A percentile compares a stretch with the other conserved stretches of the same genome.
phyloP scores from a whole-genome alignment of 2,329 filamentous ascomycete species.

The Aspergillus puulaauensis region DNA sequence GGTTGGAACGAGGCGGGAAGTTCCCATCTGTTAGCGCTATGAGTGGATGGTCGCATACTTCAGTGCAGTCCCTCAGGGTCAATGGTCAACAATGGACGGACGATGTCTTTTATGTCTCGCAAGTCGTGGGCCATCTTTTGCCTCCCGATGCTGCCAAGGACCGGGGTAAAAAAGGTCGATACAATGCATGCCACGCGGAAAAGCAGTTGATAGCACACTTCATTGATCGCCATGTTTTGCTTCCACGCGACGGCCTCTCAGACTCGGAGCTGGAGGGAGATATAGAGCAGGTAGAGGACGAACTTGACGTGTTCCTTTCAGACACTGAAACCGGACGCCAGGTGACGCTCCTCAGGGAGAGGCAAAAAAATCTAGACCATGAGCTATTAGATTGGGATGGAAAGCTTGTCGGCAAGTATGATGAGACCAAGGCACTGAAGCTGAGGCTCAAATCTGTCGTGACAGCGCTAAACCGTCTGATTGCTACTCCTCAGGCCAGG shows the following conservation, averaged over 20 bases:
- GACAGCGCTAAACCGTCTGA: background rate
- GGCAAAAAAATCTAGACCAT: background rate
- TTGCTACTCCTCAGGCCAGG: background rate
- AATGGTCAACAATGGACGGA: constrained; percentile 9
- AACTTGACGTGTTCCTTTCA: background rate
- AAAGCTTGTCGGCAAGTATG: background rate
- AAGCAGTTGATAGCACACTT: constrained; percentile 19
- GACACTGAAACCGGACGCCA: background rate
- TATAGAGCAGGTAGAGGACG: background rate
- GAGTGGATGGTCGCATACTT: constrained; percentile 7
- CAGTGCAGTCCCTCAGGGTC: constrained; percentile 4
- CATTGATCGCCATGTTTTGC: constrained; percentile 15
- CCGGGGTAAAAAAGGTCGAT: background rate
- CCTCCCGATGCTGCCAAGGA: background rate
- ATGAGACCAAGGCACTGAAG: background rate
- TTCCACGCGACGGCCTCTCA: constrained; percentile 1
- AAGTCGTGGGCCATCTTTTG: background rate
- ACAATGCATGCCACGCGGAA: constrained; percentile 13
- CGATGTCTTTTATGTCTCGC: constrained; percentile 4
- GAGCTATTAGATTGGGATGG: background rate
- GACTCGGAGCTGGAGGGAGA: background rate
- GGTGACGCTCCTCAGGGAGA: background rate
- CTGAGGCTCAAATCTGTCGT: background rate
- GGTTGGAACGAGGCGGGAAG: constrained; percentile 2
- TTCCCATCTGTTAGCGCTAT: constrained; percentile 6